Conservation (phyloP, 1,284 basidiomycete genomes). For the Cutaneotrichosporon cavernicola region DNA sequence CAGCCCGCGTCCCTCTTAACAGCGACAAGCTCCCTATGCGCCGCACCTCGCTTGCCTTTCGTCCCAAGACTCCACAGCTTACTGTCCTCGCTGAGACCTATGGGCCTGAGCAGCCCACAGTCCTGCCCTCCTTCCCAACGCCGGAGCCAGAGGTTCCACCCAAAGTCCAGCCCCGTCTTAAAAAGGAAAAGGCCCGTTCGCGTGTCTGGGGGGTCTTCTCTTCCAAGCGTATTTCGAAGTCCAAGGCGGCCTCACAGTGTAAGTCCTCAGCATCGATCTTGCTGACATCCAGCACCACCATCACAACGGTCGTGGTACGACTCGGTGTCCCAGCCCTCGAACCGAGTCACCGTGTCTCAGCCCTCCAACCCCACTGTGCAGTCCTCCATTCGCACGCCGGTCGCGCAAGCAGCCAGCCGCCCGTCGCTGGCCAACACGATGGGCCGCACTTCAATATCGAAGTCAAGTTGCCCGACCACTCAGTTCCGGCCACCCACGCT, state of each 20-base stretch:
- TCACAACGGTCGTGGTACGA: neutral
- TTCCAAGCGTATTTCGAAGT: slow-evolving; percentile 16
- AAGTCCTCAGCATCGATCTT: neutral
- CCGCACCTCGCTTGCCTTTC: slow-evolving; percentile 23
- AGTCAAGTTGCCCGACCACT: neutral
- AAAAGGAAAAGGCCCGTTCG: slow-evolving; percentile 42
- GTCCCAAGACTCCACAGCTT: slow-evolving; percentile 13
- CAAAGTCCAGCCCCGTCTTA: slow-evolving; percentile 13
- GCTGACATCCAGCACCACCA: neutral
- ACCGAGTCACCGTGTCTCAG: neutral
- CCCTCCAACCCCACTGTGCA: neutral
- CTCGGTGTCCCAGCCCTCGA: neutral
- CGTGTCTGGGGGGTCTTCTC: slow-evolving; percentile 42
- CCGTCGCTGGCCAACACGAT: neutral
- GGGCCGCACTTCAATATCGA: neutral
- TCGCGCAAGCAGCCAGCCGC: neutral
- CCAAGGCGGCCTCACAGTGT: neutral
- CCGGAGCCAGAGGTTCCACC: neutral
- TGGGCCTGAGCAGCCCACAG: neutral
- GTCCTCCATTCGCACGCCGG: neutral
- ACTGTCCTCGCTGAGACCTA: neutral
- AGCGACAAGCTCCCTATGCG: neutral
- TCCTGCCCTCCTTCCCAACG: neutral
- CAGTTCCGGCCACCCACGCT: slow-evolving; percentile 18
- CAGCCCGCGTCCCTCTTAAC: neutral